Evolutionary conservation across 805 yeast species (phyloP).

Genomic region (Blastobotrys mokoenaii): DNA sequence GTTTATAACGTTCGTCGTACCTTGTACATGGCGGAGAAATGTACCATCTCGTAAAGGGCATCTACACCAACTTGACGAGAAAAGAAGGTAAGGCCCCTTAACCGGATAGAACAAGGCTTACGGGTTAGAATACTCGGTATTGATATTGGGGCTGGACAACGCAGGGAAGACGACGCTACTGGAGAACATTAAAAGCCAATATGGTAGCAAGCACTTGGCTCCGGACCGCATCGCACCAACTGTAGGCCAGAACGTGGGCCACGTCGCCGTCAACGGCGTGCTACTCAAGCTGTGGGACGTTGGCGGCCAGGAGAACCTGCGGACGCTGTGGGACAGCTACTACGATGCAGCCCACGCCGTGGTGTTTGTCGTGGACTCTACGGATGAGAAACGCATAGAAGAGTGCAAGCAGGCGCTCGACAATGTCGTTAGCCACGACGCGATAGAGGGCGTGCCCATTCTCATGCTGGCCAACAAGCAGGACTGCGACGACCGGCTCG

Average conservation of each 20-base stretch:
- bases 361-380: constrained; percentile 85
- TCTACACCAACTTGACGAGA: constrained; percentile 50
- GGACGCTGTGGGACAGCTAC: constrained; percentile 83
- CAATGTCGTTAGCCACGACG: constrained; percentile 47
- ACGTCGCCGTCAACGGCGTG: constrained; percentile 32
- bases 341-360: constrained; percentile 83
- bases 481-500: constrained; percentile 63
- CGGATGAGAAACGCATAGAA: constrained; percentile 71
- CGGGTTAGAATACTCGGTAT: constrained; percentile 64
- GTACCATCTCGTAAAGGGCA: constrained; percentile 61
- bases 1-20: too few relatives aligned
- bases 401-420: constrained; percentile 67
- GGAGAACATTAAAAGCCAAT: constrained; percentile 54
- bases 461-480: constrained; percentile 94
- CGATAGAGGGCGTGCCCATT: constrained; percentile 72
- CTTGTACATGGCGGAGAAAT: too few relatives aligned
- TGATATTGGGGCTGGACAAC: constrained; percentile 86
- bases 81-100: constrained; percentile 38
- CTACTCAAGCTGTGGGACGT: constrained; percentile 86
- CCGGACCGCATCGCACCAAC: constrained; percentile 76
- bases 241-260: constrained; percentile 75
- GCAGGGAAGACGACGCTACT: constrained; percentile 89
- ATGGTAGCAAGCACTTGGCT: constrained; percentile 31
- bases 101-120: too few relatives aligned
- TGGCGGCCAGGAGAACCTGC: constrained; percentile 85